These are phyloP conservation scores for Volutella citrinella DNA, from an alignment of 2,329 filamentous ascomycete genomes.

Conservation along the genomic window DNA sequence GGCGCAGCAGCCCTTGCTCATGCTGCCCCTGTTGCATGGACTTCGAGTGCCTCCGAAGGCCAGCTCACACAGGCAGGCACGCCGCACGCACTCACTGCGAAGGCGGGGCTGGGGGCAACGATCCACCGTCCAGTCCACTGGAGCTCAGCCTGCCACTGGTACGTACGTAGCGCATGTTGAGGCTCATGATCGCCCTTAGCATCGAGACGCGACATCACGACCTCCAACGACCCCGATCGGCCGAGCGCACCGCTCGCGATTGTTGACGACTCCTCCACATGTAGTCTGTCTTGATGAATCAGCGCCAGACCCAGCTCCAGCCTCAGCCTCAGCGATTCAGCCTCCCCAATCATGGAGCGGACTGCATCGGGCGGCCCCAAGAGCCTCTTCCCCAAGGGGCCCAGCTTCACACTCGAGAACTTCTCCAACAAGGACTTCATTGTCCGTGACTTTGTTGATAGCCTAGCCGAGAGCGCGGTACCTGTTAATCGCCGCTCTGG, in stretches of 20 bases:
- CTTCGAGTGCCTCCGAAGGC: too few relatives aligned
- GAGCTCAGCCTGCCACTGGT: constrained; percentile 11
- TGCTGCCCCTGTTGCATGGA: too few relatives aligned
- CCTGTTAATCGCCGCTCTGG: constrained; percentile 78
- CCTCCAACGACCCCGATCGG: constrained; percentile 6
- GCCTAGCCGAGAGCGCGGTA: constrained; percentile 80
- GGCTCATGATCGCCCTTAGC: constrained; percentile 12
- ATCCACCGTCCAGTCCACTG: constrained; percentile 4
- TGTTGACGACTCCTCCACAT: constrained; percentile 24
- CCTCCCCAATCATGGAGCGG: constrained; percentile 38
- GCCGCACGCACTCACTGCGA: neutral
- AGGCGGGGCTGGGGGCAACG: constrained; percentile 12
- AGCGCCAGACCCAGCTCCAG: too few relatives aligned
- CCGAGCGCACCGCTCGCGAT: constrained; percentile 1
- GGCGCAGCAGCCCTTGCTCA: too few relatives aligned
- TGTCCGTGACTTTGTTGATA: constrained; percentile 95
- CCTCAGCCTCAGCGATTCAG: too few relatives aligned
- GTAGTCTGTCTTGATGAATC: too few relatives aligned
- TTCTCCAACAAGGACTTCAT: constrained; percentile 92
- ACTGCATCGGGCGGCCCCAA: constrained; percentile 51
- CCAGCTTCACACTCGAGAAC: constrained; percentile 83
- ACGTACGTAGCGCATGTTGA: constrained; percentile 5
- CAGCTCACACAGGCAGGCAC: too few relatives aligned
- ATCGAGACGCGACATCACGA: constrained; percentile 14
- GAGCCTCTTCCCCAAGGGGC: constrained; percentile 72